phyloP scores from a whole-genome alignment of 1,139 yeast species.

The Ogataea hybrid region DNA sequence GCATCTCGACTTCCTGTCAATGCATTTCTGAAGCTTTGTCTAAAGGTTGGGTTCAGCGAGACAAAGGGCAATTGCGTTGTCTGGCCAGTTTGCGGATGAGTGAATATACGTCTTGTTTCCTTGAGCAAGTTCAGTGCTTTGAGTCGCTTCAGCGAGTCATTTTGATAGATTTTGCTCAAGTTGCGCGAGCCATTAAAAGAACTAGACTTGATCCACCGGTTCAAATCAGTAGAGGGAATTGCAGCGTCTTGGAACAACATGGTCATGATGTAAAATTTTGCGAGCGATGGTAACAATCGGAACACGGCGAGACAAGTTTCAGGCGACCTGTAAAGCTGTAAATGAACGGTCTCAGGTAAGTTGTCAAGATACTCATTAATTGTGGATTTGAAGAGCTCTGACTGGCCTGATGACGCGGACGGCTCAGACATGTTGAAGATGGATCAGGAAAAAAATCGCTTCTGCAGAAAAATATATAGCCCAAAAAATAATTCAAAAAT shows the following conservation, averaged over 20 bases:
- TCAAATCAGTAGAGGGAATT: constrained; percentile 63
- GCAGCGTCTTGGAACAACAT: constrained; percentile 82
- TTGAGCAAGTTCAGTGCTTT: constrained; percentile 73
- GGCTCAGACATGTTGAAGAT: constrained; percentile 1
- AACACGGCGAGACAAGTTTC: constrained; percentile 93
- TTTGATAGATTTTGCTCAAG: constrained; percentile 46
- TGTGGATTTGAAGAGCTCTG: constrained; percentile 61
- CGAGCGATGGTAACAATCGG: constrained; percentile 82
- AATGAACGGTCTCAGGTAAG: constrained; percentile 79
- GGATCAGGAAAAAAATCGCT: neutral
- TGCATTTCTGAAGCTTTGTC: constrained; percentile 75
- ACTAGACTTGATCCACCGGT: constrained; percentile 61
- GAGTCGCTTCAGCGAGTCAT: constrained; percentile 77
- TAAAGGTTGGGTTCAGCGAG: constrained; percentile 69
- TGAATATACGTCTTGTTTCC: constrained; percentile 45
- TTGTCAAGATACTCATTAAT: constrained; percentile 90
- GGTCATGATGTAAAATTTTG: constrained; percentile 85
- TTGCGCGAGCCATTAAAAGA: constrained; percentile 27
- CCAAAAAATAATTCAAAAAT: neutral
- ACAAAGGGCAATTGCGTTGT: constrained; percentile 48
- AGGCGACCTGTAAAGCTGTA: constrained; percentile 76
- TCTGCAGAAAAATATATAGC: neutral
- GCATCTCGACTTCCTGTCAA: constrained; percentile 62
- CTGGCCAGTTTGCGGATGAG: constrained; percentile 33
- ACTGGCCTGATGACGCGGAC: constrained; percentile 14